phyloP scores from a whole-genome alignment of 306 rosid genomes.

The Rubus parviflorus region DNA sequence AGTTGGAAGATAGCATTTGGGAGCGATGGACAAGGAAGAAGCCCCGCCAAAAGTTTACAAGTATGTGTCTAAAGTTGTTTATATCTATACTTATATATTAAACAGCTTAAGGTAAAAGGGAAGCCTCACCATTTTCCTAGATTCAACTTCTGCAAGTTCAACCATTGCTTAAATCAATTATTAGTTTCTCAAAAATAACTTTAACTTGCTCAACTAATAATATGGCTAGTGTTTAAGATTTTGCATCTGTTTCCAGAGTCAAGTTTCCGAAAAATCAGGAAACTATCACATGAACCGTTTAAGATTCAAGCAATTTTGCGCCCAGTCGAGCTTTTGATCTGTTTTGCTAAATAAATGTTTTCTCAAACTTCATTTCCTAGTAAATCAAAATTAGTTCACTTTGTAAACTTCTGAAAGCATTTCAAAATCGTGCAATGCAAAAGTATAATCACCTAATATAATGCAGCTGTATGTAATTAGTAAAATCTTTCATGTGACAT shows the following conservation, averaged over 20 bases:
- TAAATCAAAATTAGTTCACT: background rate
- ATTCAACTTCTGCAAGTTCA: background rate
- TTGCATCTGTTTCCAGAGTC: background rate
- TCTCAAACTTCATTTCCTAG: background rate
- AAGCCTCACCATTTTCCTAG: background rate
- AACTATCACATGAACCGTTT: background rate
- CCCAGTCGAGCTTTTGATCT: background rate
- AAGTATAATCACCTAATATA: background rate
- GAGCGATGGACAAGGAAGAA: constrained; percentile 79
- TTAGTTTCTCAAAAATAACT: background rate
- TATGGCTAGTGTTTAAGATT: background rate
- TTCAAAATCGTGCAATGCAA: background rate
- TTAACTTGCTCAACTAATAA: background rate
- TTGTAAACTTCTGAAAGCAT: background rate
- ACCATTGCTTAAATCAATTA: background rate
- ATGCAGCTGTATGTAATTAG: background rate
- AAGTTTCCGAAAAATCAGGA: background rate
- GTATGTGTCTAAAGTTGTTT: constrained; percentile 44
- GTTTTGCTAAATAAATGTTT: background rate
- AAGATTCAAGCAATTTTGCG: background rate
- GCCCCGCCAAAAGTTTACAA: constrained; percentile 50
- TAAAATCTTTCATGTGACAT: background rate
- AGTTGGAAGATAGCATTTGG: constrained; percentile 95
- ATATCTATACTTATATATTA: background rate
- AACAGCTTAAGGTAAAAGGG: background rate